Conservation (phyloP, 192 early-diverging fungal genomes). For the Jimgerdemannia flammicorona region DNA sequence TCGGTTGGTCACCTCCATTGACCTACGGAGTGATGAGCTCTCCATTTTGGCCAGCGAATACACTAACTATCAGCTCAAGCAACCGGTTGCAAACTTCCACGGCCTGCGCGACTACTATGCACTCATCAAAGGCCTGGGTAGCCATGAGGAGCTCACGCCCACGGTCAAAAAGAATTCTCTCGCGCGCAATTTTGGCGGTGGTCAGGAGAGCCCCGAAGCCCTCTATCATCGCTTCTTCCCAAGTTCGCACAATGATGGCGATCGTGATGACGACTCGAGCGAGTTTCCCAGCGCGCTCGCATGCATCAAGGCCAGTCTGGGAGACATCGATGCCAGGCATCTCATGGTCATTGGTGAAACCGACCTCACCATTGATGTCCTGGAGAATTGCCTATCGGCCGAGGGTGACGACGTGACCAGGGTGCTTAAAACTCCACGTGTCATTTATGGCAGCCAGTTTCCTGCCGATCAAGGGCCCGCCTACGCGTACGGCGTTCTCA, state of each 20-base stretch:
- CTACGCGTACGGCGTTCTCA: constrained; percentile 17
- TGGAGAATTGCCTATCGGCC: constrained; percentile 11
- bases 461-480: constrained; percentile 10
- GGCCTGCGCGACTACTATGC: constrained; percentile 1
- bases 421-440: background rate
- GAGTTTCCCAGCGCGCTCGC: constrained; percentile 9
- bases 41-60: constrained; percentile 5
- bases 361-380: constrained; percentile 8
- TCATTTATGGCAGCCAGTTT: constrained; percentile 19
- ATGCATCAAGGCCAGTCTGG: constrained; percentile 10
- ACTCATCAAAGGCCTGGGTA: background rate
- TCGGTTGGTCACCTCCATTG: background rate
- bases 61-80: constrained; percentile 3
- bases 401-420: background rate
- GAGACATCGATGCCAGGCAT: constrained; percentile 13
- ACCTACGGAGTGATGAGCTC: background rate
- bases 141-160: background rate
- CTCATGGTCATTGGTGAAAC: constrained; percentile 23
- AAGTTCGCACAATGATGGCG: background rate
- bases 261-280: background rate
- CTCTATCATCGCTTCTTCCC: constrained; percentile 7
- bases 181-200: constrained; percentile 16
- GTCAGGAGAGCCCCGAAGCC: background rate
- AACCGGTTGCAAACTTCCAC: constrained; percentile 13
- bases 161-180: background rate